These are phyloP conservation scores for Blastocystis sp. DNA, from an alignment of 352 stramenopile species.

Conservation along the genomic window DNA sequence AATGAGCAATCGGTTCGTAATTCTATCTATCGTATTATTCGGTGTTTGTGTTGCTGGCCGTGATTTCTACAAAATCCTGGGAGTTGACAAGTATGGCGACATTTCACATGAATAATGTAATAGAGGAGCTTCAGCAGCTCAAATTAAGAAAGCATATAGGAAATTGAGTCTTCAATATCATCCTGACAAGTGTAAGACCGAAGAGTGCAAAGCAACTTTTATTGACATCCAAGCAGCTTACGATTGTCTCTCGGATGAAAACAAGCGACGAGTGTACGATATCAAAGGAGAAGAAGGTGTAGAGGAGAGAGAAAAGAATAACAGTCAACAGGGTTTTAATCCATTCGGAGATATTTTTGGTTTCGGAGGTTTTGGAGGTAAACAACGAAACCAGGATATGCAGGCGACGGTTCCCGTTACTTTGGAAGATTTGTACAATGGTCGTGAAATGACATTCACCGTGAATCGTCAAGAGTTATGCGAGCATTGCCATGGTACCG, in stretches of 20 bases:
- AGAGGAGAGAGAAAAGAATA: constrained; percentile 62
- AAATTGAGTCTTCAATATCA: constrained; percentile 92
- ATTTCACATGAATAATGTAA: background rate
- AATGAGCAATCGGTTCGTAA: constrained; percentile 35
- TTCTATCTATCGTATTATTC: constrained; percentile 33
- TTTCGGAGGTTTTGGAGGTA: constrained; percentile 42
- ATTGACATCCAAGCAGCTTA: constrained; percentile 65
- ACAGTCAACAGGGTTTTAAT: constrained; percentile 64
- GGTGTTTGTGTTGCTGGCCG: constrained; percentile 23
- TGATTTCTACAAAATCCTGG: constrained; percentile 67
- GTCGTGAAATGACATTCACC: constrained; percentile 87
- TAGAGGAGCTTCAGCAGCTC: constrained; percentile 45
- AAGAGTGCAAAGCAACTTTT: constrained; percentile 69
- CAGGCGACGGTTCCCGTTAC: constrained; percentile 71
- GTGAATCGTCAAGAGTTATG: constrained; percentile 88
- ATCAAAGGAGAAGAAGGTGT: constrained; percentile 61
- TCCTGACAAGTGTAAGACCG: constrained; percentile 85
- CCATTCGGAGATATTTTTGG: constrained; percentile 67
- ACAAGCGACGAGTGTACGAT: constrained; percentile 63
- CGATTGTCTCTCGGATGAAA: constrained; percentile 60
- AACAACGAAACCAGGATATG: constrained; percentile 69
- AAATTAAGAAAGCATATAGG: constrained; percentile 89
- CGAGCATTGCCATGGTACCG: constrained; percentile 84
- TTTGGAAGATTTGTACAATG: constrained; percentile 92
- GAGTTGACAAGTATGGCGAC: constrained; percentile 43